Evolutionary conservation across 1,139 yeast species (phyloP), one percentile per base, ranked within the genome.

Genomic region (Pichia sp.): DNA sequence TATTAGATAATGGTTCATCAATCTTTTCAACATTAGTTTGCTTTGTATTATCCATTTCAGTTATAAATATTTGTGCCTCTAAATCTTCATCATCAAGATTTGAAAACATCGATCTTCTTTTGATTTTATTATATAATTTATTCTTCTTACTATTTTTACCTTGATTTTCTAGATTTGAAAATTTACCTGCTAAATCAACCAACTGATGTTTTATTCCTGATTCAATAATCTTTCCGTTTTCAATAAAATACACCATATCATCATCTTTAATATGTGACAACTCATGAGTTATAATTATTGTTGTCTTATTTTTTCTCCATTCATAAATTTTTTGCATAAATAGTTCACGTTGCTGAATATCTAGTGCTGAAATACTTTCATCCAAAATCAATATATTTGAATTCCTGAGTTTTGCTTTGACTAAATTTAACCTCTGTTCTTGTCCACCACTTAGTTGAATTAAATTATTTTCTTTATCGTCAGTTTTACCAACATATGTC

Each of bases 401-500:
- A 55, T 90, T 74, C 49, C 87, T 70, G 5, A 89, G 54, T 50
- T 71, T 73, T 0, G 97, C 97, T 47, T 97, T 72, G 0, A 97
- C 96, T 28, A 92, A 60, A 0, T 92, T 83, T 4, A 92, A 68
- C 47, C 90, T 67, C 63, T 92, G 98, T 45, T 73, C 76, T 61
- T 92, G 96, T 0, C 98, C 98, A 4, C 97, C 97, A 52, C 96
- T 87, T n/a, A 92, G 66, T 2, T 68, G 59, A 20, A 68, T 43
- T 0, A 64, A 59, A 4, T 42, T 45, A 3, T 46, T 39, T 0
- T 34, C 27, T 2, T 36, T 42, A 2, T 46, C 39, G 0, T 39
- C 30, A 3, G 43, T 37, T 20, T 35, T 41, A 9, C 80, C 78
- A 3, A 85, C 55, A 2, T 60, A 51, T 0, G 87, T 74, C 27